phyloP scores from a whole-genome alignment of 2,329 filamentous ascomycete genomes.

The Clathrospora elynae region DNA sequence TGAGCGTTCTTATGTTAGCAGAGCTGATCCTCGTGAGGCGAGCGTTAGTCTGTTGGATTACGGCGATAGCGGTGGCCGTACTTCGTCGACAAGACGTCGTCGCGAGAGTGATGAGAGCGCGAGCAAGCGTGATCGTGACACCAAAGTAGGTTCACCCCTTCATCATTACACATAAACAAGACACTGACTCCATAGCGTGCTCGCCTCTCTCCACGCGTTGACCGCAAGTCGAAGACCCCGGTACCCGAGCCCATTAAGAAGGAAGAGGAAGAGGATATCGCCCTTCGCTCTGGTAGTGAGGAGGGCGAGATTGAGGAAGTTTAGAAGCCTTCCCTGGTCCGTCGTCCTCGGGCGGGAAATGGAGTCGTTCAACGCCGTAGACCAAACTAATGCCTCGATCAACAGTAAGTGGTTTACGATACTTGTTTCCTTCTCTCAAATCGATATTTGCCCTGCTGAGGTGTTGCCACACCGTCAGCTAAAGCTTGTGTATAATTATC shows the following conservation, averaged over 20 bases:
- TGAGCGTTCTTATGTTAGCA: conserved; percentile 78
- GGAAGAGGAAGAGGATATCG: conserved; percentile 64
- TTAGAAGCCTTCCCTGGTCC: conserved; percentile 32
- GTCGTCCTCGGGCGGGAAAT: conserved; percentile 6
- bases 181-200: conserved; percentile 40
- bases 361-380: background rate
- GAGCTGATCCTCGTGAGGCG: conserved; percentile 74
- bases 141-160: conserved; percentile 46
- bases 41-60: conserved; percentile 90
- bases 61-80: conserved; percentile 64
- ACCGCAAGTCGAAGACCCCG: conserved; percentile 64
- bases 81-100: conserved; percentile 69
- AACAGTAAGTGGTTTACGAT: conserved; percentile 12
- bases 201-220: conserved; percentile 60
- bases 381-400: background rate
- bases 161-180: conserved; percentile 1
- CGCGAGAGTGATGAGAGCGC: conserved; percentile 69
- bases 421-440: conserved; percentile 2
- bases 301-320: conserved; percentile 96
- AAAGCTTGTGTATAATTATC: background rate
- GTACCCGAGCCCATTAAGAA: conserved; percentile 45
- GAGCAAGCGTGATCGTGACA: conserved; percentile 50
- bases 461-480: background rate
- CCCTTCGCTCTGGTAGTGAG: conserved; percentile 84
- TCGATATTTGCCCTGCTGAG: background rate